A percentile compares a stretch with the other conserved stretches of the same genome.
phyloP scores from a whole-genome alignment of 768 basidiomycete genomes.

The Lepiota brunneoincarnata region DNA sequence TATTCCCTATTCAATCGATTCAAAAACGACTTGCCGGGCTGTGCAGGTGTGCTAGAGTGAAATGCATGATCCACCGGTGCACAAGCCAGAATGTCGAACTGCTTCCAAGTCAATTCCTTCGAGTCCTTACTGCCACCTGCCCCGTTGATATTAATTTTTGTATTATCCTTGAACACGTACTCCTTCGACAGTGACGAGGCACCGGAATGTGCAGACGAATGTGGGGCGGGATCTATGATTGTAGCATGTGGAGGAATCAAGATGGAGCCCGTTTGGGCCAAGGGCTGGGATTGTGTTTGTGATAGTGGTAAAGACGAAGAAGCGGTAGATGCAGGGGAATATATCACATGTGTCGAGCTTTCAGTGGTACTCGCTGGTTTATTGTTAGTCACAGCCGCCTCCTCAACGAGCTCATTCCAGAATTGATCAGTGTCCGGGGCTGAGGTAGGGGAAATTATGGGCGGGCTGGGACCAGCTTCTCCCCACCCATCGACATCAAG shows the following conservation, averaged over 20 bases:
- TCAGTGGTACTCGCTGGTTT: background rate
- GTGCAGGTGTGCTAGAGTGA: slow-evolving; percentile 53
- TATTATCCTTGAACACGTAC: slow-evolving; percentile 12
- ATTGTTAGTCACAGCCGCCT: slow-evolving; percentile 1
- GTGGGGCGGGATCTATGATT: background rate
- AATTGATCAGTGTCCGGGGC: background rate
- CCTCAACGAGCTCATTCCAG: slow-evolving; percentile 5
- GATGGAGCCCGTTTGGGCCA: background rate
- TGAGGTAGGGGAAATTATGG: slow-evolving; percentile 3
- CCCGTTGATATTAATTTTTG: slow-evolving; percentile 22
- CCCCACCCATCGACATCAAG: slow-evolving; percentile 1
- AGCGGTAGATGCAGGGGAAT: slow-evolving; percentile 2
- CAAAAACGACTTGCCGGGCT: slow-evolving; percentile 73
- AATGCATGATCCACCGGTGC: slow-evolving; percentile 86
- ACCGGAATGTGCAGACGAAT: background rate
- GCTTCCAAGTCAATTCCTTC: slow-evolving; percentile 52
- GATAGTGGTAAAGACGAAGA: background rate
- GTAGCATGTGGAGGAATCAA: background rate
- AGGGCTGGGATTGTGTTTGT: background rate
- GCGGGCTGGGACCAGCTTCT: background rate
- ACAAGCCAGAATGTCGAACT: slow-evolving; percentile 76
- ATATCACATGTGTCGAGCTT: background rate
- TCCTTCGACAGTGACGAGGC: slow-evolving; percentile 4
- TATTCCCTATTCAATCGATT: slow-evolving; percentile 82
- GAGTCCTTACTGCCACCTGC: slow-evolving; percentile 18